phyloP scores from a whole-genome alignment of 192 early-diverging fungal species.

The Powellomyces hirtus region DNA sequence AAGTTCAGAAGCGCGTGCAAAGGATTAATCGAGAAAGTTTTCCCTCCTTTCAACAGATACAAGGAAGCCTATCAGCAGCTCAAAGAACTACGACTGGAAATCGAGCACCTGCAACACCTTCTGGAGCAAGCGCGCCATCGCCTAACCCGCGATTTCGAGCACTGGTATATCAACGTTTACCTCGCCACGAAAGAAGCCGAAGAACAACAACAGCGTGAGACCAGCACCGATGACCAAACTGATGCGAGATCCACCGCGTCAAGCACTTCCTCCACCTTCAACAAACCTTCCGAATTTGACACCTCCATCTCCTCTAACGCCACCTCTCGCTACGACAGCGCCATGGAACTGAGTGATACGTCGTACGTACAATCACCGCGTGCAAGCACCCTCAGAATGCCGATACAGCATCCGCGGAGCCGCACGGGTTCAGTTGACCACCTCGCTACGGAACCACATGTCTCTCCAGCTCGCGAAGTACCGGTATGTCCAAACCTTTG shows the following conservation, averaged over 20 bases:
- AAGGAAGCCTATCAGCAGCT: slow-evolving; percentile 49
- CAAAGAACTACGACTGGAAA: slow-evolving; percentile 60
- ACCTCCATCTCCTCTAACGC: background rate
- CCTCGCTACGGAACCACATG: background rate
- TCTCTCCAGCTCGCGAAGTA: background rate
- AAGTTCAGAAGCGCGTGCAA: no score
- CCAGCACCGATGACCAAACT: background rate
- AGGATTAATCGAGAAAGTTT: background rate
- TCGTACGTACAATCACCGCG: background rate
- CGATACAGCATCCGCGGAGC: background rate
- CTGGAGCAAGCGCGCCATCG: slow-evolving; percentile 55
- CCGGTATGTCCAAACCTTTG: background rate
- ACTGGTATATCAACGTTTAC: slow-evolving; percentile 53
- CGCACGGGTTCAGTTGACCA: background rate
- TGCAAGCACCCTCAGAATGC: background rate
- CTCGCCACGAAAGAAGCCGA: slow-evolving; percentile 2
- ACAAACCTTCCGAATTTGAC: background rate
- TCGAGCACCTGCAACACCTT: slow-evolving; percentile 65
- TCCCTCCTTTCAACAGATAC: slow-evolving; percentile 48
- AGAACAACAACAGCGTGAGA: background rate
- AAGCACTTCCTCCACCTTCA: background rate
- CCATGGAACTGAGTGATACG: background rate
- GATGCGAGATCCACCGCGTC: background rate
- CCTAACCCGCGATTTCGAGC: slow-evolving; percentile 58
- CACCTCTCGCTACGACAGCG: background rate